These are phyloP conservation scores for Teratosphaeria epicoccoides DNA, from an alignment of 2,329 filamentous ascomycete genomes.

Conservation along the genomic window DNA sequence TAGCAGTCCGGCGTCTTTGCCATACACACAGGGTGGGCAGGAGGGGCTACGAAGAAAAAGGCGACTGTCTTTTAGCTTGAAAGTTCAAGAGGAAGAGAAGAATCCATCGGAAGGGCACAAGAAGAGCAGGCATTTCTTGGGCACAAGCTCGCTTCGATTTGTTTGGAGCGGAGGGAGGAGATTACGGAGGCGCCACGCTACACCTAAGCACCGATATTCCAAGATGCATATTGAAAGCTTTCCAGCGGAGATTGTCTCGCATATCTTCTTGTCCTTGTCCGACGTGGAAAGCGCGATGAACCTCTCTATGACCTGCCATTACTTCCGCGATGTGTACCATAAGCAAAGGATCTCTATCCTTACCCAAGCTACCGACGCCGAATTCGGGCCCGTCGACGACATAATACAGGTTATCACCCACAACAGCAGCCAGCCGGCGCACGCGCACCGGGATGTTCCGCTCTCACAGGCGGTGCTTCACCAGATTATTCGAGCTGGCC, in stretches of 20 bases:
- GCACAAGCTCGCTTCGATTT: not conserved
- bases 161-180: conserved; percentile 1
- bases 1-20: not conserved
- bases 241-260: conserved; percentile 48
- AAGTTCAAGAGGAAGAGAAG: not conserved
- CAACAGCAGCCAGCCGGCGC: conserved; percentile 49
- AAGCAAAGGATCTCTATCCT: conserved; percentile 46
- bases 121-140: not conserved
- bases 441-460: conserved; percentile 42
- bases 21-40: not conserved
- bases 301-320: conserved; percentile 45
- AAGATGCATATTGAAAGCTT: conserved; percentile 46
- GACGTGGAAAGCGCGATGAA: conserved; percentile 44
- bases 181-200: not conserved
- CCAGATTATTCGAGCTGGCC: conserved; percentile 45
- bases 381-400: conserved; percentile 49
- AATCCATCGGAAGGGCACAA: not conserved
- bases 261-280: conserved; percentile 45
- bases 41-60: not conserved
- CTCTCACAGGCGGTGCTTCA: conserved; percentile 46
- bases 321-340: conserved; percentile 42
- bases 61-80: not conserved
- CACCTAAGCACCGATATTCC: conserved; percentile 4
- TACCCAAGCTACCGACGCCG: conserved; percentile 41
- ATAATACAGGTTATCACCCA: conserved; percentile 50